phyloP scores from a whole-genome alignment of 148 eudicot genomes.

The Heliosperma pusillum region DNA sequence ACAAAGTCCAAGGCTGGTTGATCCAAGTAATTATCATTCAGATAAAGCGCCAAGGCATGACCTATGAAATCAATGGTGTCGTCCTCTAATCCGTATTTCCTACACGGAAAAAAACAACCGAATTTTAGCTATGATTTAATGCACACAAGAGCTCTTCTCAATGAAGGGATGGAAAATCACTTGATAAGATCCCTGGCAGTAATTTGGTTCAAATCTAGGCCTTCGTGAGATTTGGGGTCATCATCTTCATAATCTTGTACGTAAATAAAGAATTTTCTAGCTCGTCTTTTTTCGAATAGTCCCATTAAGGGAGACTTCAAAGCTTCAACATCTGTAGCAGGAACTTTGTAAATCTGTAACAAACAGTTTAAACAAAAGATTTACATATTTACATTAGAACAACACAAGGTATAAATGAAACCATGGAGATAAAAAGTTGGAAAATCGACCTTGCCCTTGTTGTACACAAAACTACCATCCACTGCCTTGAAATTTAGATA shows the following conservation, averaged over 20 bases:
- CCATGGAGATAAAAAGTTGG: not conserved
- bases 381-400: not conserved
- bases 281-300: slow-evolving; percentile 71
- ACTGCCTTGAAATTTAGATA: slow-evolving; percentile 84
- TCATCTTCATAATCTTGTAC: slow-evolving; percentile 81
- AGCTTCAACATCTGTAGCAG: slow-evolving; percentile 88
- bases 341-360: slow-evolving; percentile 75
- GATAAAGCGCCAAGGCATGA: slow-evolving; percentile 74
- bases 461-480: slow-evolving; percentile 88
- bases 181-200: slow-evolving; percentile 68
- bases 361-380: not conserved
- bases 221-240: slow-evolving; percentile 76
- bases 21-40: slow-evolving; percentile 60
- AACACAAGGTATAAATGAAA: not conserved
- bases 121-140: not conserved
- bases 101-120: slow-evolving; percentile 23
- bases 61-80: slow-evolving; percentile 83
- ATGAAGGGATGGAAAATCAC: slow-evolving; percentile 30
- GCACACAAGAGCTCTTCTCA: not conserved
- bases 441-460: slow-evolving; percentile 61
- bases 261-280: slow-evolving; percentile 74
- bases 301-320: slow-evolving; percentile 79
- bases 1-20: slow-evolving; percentile 71
- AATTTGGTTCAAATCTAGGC: slow-evolving; percentile 53
- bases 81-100: slow-evolving; percentile 79